A percentile compares a stretch with the other conserved stretches of the same genome.
Conservation (phyloP, 2,329 filamentous ascomycete genomes). For the Colletotrichum cuscutae region DNA sequence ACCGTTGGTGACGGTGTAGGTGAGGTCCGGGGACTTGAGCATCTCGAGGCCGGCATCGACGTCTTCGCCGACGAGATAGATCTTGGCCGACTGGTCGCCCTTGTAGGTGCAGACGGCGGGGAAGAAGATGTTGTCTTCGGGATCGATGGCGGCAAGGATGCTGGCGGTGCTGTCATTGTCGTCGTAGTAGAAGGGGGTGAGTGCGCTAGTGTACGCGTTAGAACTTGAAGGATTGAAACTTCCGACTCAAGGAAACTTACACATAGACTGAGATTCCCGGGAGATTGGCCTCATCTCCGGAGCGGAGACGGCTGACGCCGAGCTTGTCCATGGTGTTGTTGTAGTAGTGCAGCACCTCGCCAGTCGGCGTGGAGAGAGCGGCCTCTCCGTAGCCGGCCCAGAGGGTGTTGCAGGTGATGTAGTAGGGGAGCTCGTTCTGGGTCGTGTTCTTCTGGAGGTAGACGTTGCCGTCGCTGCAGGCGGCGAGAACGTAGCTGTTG, state of each 20-base stretch:
- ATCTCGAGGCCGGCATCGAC: background rate
- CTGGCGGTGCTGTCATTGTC: background rate
- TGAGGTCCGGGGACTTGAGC: background rate
- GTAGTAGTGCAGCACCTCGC: background rate
- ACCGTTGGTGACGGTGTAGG: background rate
- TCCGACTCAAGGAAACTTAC: background rate
- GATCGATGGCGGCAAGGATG: background rate
- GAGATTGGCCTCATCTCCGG: background rate
- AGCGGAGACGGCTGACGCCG: slow-evolving; percentile 4
- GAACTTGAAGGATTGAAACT: background rate
- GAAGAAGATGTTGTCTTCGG: background rate
- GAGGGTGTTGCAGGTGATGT: background rate
- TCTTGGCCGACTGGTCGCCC: background rate
- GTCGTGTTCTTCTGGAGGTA: slow-evolving; percentile 3
- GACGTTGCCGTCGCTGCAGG: slow-evolving; percentile 7
- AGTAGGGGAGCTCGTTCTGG: background rate
- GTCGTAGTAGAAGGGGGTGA: background rate
- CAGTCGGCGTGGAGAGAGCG: background rate
- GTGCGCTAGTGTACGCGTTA: background rate
- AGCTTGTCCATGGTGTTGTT: slow-evolving; percentile 9
- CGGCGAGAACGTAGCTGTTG: background rate
- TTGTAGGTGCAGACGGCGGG: background rate
- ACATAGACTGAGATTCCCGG: background rate
- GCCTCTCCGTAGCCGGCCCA: background rate
- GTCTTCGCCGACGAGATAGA: background rate